phyloP scores from a whole-genome alignment of 441 rosid genomes.

The Pelargonium australe region DNA sequence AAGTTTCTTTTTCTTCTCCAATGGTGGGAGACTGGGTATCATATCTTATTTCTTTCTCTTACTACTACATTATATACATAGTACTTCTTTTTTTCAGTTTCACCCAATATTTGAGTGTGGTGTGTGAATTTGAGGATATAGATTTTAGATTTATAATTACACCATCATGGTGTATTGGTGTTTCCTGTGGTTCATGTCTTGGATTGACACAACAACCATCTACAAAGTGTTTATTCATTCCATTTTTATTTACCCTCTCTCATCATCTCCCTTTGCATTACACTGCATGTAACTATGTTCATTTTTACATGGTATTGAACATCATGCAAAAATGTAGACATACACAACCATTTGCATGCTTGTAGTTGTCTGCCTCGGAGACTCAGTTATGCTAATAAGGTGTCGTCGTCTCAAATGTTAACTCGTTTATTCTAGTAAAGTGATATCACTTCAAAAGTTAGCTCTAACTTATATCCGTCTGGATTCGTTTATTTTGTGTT shows the following conservation, averaged over 20 bases:
- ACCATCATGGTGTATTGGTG: constrained; percentile 36
- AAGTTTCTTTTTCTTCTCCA: not conserved
- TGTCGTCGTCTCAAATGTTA: too few species aligned
- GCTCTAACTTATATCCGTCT: too few species aligned
- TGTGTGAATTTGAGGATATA: not conserved
- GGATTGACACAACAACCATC: constrained; percentile 34
- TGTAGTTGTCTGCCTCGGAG: too few species aligned
- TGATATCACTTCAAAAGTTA: too few species aligned
- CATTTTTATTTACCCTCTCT: not conserved
- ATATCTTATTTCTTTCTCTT: not conserved
- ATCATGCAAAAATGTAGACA: too few species aligned
- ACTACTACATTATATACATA: too few species aligned
- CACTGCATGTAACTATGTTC: constrained; percentile 28
- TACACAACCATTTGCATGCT: too few species aligned
- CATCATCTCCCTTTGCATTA: constrained; percentile 31
- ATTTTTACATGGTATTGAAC: too few species aligned
- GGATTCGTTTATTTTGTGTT: too few species aligned
- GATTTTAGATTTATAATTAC: constrained; percentile 26
- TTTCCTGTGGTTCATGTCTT: constrained; percentile 23
- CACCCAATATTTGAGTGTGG: constrained; percentile 18
- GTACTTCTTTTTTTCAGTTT: constrained; percentile 4
- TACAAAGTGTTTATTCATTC: not conserved
- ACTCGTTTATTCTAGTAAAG: too few species aligned
- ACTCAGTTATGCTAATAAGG: too few species aligned
- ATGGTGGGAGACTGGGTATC: not conserved